These are phyloP conservation scores for Geranomyces variabilis DNA, from an alignment of 192 early-diverging fungal species.

Conservation along the genomic window DNA sequence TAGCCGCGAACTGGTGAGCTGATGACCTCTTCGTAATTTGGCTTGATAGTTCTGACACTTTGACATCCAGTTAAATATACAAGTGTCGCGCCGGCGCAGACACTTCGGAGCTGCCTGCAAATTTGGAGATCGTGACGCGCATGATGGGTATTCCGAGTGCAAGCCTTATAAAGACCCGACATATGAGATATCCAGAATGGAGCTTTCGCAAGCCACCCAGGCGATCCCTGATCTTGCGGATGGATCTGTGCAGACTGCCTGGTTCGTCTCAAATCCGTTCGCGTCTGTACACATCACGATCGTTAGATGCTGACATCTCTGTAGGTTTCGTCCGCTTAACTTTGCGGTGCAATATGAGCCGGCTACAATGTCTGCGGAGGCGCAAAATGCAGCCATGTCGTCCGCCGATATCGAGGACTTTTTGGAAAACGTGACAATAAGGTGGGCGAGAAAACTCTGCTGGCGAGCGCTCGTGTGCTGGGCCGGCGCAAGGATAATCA, in stretches of 20 bases:
- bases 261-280: constrained; percentile 35
- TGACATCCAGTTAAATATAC: constrained; percentile 41
- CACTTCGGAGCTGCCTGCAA: constrained; percentile 53
- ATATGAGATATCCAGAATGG: constrained; percentile 54
- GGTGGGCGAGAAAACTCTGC: constrained; percentile 37
- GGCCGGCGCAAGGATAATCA: background rate
- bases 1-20: constrained; percentile 46
- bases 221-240: constrained; percentile 52
- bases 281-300: background rate
- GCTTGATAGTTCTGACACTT: background rate
- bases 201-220: constrained; percentile 47
- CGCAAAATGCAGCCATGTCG: constrained; percentile 34
- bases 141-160: constrained; percentile 54
- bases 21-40: background rate
- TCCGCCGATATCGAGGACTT: constrained; percentile 53
- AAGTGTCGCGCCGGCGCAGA: constrained; percentile 46
- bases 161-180: constrained; percentile 56
- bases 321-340: constrained; percentile 51
- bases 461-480: background rate
- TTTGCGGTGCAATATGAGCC: constrained; percentile 58
- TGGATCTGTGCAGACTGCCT: constrained; percentile 48
- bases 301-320: background rate
- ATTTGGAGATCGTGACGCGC: constrained; percentile 58
- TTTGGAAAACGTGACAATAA: constrained; percentile 38
- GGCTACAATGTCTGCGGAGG: constrained; percentile 32